Base-by-base conservation (phyloP, 306 rosid genomes). In the Glycine latifolia region DNA sequence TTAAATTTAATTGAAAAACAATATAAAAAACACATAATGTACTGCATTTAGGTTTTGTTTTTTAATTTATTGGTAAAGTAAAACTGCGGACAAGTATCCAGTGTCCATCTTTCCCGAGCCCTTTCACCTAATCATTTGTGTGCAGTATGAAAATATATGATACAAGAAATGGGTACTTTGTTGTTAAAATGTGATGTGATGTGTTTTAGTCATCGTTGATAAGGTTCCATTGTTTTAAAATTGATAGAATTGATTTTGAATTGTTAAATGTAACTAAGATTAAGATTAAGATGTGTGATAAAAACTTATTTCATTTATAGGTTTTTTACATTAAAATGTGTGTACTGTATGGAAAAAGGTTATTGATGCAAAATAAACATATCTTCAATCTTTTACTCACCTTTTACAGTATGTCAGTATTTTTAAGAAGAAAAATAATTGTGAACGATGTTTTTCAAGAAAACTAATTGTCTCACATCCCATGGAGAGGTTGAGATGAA, bases 101-200 rank as follows among this genome's bases (percentile, higher is more conserved):
- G 31, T 26, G 31, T 26, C 31, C 33, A 62, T 62, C 50, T 4
- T 62, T 39, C 49, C 33, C 4, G 8, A 8, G 5, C 33, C 48
- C 49, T 52, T 11, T 53, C 35, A 20, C 5, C 67, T 3, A 16
- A 54, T 67, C 8, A 67, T 55, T 12, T 12, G 6, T 39, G 53
- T 3, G 48, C 9, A 37, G n/a, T 15, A 46, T 54, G 67, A 13
- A 53, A 17, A 67, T 78, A 52, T 11, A 55, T 53, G 26, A 26
- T 31, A 60, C 47, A 60, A 61, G 16, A 62, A 76, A 63, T 26
- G 6, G 35, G 7, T 63, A 53, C 44, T 41, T 52, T 65, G 8
- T 71, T 59, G 31, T 46, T 47, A 52, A n/a, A 46, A 78, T 16
- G 20, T 66, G 71, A 67, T 3, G n/a, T 62, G 47, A 15, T 49